These are phyloP conservation scores for Ganoderma resinaceum DNA, from an alignment of 1,284 basidiomycete species.

Conservation along the genomic window DNA sequence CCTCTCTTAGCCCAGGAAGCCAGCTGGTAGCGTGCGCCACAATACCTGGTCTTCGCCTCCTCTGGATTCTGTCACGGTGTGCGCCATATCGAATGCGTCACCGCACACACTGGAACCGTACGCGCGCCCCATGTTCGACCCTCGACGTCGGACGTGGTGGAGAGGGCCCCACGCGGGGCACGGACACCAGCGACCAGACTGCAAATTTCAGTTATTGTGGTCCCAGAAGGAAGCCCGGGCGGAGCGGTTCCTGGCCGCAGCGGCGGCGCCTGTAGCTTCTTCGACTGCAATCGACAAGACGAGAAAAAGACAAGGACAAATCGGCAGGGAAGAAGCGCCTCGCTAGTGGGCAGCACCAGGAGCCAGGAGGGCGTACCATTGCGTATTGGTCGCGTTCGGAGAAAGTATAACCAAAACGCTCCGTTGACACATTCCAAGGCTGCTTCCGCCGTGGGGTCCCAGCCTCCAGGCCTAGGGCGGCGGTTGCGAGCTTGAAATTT, in stretches of 20 bases:
- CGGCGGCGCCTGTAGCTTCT: constrained; percentile 10
- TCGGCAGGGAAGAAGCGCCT: constrained; percentile 3
- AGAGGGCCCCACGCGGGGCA: constrained; percentile 3
- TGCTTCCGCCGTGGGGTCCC: background rate
- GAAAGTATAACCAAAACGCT: background rate
- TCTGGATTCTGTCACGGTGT: background rate
- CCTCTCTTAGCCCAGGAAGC: constrained; percentile 3
- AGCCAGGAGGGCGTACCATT: background rate
- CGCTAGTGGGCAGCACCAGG: background rate
- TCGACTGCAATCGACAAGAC: constrained; percentile 9
- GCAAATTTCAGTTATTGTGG: constrained; percentile 17
- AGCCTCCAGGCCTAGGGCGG: constrained; percentile 7
- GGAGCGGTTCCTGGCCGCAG: constrained; percentile 26
- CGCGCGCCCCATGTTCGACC: background rate
- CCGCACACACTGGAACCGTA: background rate
- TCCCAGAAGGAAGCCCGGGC: constrained; percentile 9
- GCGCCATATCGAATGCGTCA: background rate
- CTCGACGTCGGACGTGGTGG: constrained; percentile 1
- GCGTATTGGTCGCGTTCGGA: constrained; percentile 8
- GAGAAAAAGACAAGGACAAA: constrained; percentile 13
- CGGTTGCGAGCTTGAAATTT: constrained; percentile 9
- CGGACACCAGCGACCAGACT: constrained; percentile 13
- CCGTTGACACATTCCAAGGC: constrained; percentile 6
- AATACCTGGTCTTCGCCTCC: background rate
- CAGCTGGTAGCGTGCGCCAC: background rate